phyloP scores from a whole-genome alignment of 2,329 filamentous ascomycete genomes.

The Magnaporthales sp. region DNA sequence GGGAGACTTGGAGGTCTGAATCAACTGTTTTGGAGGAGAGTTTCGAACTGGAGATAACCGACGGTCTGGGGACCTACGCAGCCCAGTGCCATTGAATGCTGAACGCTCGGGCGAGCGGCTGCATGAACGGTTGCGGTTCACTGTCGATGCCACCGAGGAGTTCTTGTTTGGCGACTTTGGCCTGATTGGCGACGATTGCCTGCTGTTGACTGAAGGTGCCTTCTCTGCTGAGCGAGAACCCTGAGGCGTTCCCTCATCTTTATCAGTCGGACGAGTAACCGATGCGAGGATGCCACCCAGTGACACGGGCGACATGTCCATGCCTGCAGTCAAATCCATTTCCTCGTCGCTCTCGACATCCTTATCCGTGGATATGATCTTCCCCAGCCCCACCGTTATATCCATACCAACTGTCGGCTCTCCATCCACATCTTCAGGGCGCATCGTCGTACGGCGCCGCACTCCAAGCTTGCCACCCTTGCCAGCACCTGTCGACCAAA shows the following conservation, averaged over 20 bases:
- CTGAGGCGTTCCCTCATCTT: not conserved
- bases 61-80: slow-evolving; percentile 38
- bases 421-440: slow-evolving; percentile 12
- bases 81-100: slow-evolving; percentile 38
- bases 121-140: slow-evolving; percentile 21
- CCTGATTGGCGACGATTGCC: slow-evolving; percentile 24
- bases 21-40: not conserved
- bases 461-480: slow-evolving; percentile 10
- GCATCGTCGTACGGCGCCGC: slow-evolving; percentile 14
- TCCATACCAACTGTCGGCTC: slow-evolving; percentile 53
- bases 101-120: slow-evolving; percentile 46
- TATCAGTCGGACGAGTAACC: not conserved
- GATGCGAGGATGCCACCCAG: not conserved
- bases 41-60: slow-evolving; percentile 5
- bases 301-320: not conserved
- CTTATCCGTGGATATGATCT: slow-evolving; percentile 35
- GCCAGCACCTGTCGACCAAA: slow-evolving; percentile 25
- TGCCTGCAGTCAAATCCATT: slow-evolving; percentile 2
- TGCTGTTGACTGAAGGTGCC: not conserved
- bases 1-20: not conserved
- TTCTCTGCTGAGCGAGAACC: not conserved
- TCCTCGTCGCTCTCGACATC: not conserved
- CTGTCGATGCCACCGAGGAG: slow-evolving; percentile 16
- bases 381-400: slow-evolving; percentile 55
- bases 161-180: slow-evolving; percentile 41